Base-by-base conservation (phyloP, 352 stramenopile species). In the Pythium volutum region DNA sequence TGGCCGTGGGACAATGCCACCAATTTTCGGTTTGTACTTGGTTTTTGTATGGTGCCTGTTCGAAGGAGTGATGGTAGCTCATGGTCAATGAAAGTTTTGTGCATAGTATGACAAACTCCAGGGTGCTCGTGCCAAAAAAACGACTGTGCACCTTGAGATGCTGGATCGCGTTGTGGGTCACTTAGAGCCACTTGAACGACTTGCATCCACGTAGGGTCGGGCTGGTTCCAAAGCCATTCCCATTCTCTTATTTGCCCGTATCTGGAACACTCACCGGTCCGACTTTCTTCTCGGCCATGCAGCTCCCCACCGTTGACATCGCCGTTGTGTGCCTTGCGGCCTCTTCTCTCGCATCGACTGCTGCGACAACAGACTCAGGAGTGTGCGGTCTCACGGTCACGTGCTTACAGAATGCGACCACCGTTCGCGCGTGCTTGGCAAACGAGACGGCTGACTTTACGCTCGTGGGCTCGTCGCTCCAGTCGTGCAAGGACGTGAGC, bases 351-450 rank as follows among this genome's bases (percentile, higher is more conserved):
- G 2, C 41, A 14, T 48, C 18, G n/a, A n/a, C 22, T 27, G 26
- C 41, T 18, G 42, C 42, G 22, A 14, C 4, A 48, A 42, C 38
- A 4, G 39, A 23, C 15, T 50, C 53, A 2, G 49, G 58, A 8
- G 52, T 66, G 7, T 69, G 62, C 27, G 54, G 55, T n/a, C 54
- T 59, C 47, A 63, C 54, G 2, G 36, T 60, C 38, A 64, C 54
- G 18, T 64, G 62, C 29, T 6, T 29, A 1, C 39, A 55, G 15
- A 60, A 59, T 41, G n/a, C 39, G 3, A 47, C 46, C 7, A 38
- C 43, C 14, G 23, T 33, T 1, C 27, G 29, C 3, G 10, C 47
- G 38, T 68, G 62, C 62, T 55, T 54, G 7, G 23, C 48, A 1
- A 42, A 29, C 18, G 62, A 59, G 20, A 34, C 39, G 5, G 36